These are phyloP conservation scores for Hypoxylon rickii DNA, from an alignment of 495 filamentous ascomycete species.

Conservation along the genomic window DNA sequence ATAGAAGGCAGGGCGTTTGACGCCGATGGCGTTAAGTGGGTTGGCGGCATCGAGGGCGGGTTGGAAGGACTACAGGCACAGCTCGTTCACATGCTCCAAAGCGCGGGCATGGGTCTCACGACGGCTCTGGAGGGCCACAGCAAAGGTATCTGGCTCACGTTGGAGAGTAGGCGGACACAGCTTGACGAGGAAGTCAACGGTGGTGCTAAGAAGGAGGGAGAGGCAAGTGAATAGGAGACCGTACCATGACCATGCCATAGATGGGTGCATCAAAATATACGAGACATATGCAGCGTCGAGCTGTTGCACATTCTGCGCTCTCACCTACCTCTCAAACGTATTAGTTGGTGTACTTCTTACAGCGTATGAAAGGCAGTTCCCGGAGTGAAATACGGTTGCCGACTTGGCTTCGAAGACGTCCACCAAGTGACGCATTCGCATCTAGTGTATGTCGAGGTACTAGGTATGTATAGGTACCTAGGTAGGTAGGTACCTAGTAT, in stretches of 20 bases:
- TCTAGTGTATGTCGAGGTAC: too few relatives aligned
- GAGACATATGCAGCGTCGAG: too few relatives aligned
- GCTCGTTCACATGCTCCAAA: constrained; percentile 76
- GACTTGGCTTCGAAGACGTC: too few relatives aligned
- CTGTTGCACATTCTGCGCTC: too few relatives aligned
- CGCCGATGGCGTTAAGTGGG: constrained; percentile 75
- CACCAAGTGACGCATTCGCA: too few relatives aligned
- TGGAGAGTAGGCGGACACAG: constrained; percentile 76
- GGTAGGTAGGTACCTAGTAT: constrained; percentile 12
- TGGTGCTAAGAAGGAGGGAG: constrained; percentile 37
- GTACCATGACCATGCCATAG: constrained; percentile 1
- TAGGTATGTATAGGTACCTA: too few relatives aligned
- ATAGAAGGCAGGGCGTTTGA: constrained; percentile 85
- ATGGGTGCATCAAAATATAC: neutral
- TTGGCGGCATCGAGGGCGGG: constrained; percentile 82
- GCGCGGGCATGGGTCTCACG: constrained; percentile 73
- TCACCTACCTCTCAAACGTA: too few relatives aligned
- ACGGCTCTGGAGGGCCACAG: constrained; percentile 73
- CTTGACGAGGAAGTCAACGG: constrained; percentile 74
- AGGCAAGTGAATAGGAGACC: constrained; percentile 41
- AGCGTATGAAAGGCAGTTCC: too few relatives aligned
- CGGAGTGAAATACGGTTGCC: too few relatives aligned
- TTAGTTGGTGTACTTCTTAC: too few relatives aligned
- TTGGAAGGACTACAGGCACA: constrained; percentile 81
- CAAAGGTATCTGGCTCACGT: constrained; percentile 79